Conservation (phyloP, 1,139 yeast genomes). For the Kurtzmaniella natalensis region DNA sequence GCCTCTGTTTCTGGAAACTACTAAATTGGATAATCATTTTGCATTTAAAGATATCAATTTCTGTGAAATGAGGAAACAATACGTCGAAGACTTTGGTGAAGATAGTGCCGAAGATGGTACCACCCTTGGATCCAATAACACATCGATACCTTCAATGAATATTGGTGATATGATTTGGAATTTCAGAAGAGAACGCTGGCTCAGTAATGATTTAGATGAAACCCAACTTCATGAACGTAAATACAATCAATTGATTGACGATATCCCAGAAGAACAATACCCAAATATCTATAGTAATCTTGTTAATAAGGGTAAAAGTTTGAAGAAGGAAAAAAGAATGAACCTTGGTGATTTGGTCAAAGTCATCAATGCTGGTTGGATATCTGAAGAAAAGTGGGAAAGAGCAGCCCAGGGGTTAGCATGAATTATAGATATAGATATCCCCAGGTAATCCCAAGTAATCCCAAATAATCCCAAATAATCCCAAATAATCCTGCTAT, state of each 20-base stretch:
- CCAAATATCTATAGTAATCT: constrained; percentile 52
- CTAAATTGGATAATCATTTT: no score
- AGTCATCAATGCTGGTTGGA: constrained; percentile 69
- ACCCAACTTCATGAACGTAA: constrained; percentile 15
- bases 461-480: no score
- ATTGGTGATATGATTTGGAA: constrained; percentile 59
- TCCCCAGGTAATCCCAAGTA: no score
- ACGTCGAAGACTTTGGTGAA: constrained; percentile 12
- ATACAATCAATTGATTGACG: constrained; percentile 22
- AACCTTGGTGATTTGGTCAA: constrained; percentile 57
- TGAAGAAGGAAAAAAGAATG: constrained; percentile 47
- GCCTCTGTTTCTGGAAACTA: no score
- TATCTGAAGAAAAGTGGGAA: constrained; percentile 61
- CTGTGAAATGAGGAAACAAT: constrained; percentile 22
- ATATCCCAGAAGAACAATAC: constrained; percentile 46
- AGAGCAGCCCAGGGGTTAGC: constrained; percentile 46
- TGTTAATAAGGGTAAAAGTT: constrained; percentile 53
- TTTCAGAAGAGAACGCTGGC: constrained; percentile 57
- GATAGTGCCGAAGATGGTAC: constrained; percentile 3
- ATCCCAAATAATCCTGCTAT: no score
- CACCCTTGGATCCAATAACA: constrained; percentile 7
- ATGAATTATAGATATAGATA: no score
- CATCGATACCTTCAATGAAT: constrained; percentile 11
- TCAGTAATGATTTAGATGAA: constrained; percentile 14
- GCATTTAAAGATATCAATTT: constrained; percentile 25